Evolutionary conservation across 495 filamentous ascomycete species (phyloP), one percentile per base, ranked within the genome.

Genomic region (Penicillium bialowiezense): DNA sequence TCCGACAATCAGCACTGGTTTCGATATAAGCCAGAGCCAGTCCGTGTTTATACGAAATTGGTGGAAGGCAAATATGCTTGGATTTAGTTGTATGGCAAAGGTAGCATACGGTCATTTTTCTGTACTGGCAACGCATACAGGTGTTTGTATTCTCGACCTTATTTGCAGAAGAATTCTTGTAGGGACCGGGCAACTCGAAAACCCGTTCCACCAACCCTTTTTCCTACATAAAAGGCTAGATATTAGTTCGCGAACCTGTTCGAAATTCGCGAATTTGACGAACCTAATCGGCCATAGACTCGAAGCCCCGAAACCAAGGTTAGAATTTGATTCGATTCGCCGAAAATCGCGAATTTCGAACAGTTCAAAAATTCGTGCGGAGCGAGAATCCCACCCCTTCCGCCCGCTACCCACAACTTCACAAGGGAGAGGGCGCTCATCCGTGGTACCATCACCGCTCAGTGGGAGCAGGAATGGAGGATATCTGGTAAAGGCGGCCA

Each of bases 281-380:
- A 43, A 31, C 31, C 41, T 21, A 43, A 43, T 43, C 41, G 23
- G 24, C 24, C 24, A 31, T 43, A 43, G 24, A 43, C 31, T 43
- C 41, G 41, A 43, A 28, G 41, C 24, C 24, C 41, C 24, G 31
- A 44, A 44, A 32, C 26, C 41, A 44, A 32, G 15, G 41, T 44
- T 44, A 23, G 41, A 44, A 44, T 44, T 44, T 14, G 41, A 44
- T 44, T 44, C 41, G 41, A 33, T 44, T 44, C 26, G 41, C 31
- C 28, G 28, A 33, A 31, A 44, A 32, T 44, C 41, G 41, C 33
- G 33, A 36, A 36, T n/a, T 36, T 36, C 33, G 33, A 36, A 36
- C 33, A 36, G 17, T 44, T 44, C 42, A 18, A 45, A 45, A 45
- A 45, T 45, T 45, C 43, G 31, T 45, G 43, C 31, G 31, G 31